Base-by-base conservation (phyloP, 2,329 filamentous ascomycete genomes). In the Pseudogymnoascus sp. region DNA sequence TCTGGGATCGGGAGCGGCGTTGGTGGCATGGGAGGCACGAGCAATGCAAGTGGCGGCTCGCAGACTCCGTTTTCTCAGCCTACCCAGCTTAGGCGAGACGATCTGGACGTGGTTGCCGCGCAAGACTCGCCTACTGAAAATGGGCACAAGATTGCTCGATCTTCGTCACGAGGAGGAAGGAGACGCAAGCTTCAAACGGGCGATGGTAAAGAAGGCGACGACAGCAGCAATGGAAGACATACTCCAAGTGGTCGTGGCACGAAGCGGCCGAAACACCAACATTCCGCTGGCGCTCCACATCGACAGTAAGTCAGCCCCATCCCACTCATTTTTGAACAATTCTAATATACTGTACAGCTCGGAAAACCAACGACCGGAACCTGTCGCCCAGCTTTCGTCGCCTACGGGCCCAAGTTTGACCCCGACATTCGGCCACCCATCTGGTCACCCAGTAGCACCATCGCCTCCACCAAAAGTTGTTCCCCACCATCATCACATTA, bases 1-100 rank as follows among this genome's bases (percentile, higher is more conserved):
- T 91, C 91, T 16, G 93, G 93, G n/a, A 91, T 97, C 68, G 93
- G 86, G 14, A 87, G 85, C 73, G 86, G 86, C 37, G 79, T 87
- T 16, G 84, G 84, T 31, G 81, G 80, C 66, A 80, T 80, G 19
- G 77, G 77, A 47, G 75, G 76, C 13, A 76, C 79, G 35, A 76
- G 78, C 37, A 78, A 80, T 56, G 68, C 69, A 80, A 64, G 83
- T 79, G 68, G 83, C 80, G 65, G 80, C 82, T 33, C 79, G 76
- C 65, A 78, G 75, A 64, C 80, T 38, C 79, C 81, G 1, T 85
- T 81, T 64, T 76, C 80, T 5, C 50, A 56, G 7, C 16, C 50
- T 14, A 77, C 75, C 35, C 70, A 77, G 0, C 70, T 77, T 11
- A 79, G 83, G 33, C 81, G 82, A 8, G 84, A 86, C 16, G 83